These are phyloP conservation scores for Samsoniella hepiali DNA, from an alignment of 2,329 filamentous ascomycete species.

Conservation along the genomic window DNA sequence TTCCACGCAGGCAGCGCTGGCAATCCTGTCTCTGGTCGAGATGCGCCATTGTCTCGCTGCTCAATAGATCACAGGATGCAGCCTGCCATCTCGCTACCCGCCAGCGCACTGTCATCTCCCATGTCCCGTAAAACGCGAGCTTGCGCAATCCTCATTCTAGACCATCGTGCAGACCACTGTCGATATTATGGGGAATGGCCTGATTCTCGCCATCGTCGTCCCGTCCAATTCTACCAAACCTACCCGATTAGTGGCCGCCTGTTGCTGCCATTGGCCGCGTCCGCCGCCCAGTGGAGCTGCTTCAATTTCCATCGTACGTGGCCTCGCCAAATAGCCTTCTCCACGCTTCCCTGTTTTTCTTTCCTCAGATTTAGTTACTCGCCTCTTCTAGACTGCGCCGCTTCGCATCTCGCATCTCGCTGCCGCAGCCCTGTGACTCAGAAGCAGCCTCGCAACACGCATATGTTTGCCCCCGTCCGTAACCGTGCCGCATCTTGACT, in stretches of 20 bases:
- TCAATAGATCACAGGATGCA: background rate
- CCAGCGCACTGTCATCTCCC: background rate
- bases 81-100: background rate
- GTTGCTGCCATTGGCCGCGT: constrained; percentile 2
- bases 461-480: background rate
- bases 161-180: background rate
- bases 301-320: constrained; percentile 3
- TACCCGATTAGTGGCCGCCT: constrained; percentile 10
- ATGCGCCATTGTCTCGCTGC: background rate
- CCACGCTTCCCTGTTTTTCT: background rate
- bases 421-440: background rate
- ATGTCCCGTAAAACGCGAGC: background rate
- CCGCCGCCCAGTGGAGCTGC: background rate
- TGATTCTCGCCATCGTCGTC: constrained; percentile 9
- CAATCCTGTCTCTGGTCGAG: no score
- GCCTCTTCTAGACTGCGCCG: background rate
- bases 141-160: background rate
- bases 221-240: background rate
- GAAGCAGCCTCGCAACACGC: background rate
- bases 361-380: background rate
- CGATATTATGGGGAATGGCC: constrained; percentile 15
- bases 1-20: background rate
- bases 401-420: background rate
- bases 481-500: background rate
- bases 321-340: constrained; percentile 10